Base-by-base conservation (phyloP, 2,329 filamentous ascomycete genomes). In the Cucurbitaria berberidis region DNA sequence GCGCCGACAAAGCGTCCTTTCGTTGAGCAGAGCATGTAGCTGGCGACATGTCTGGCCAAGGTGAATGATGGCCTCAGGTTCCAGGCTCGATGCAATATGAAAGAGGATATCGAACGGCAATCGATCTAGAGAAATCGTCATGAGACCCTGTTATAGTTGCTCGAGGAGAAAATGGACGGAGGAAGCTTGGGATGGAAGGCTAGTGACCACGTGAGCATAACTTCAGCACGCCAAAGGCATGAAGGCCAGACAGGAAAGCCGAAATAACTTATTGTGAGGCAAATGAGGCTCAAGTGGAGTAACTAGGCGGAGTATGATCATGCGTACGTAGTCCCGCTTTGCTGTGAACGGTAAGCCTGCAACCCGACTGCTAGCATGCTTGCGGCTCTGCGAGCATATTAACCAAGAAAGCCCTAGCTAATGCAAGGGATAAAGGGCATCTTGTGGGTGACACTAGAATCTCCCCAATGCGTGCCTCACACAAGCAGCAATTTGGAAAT, bases 61-160 rank as follows among this genome's bases (percentile, higher is more conserved):
- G 55, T 82, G 78, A 53, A 86, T 80, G 34, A 85, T 78, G 59
- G 89, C 85, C 41, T 84, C 79, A 22, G 87, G 74, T 16, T 82
- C 77, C 30, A 90, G 77, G 49, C 78, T 74, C 6, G 76, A 76
- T 7, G 82, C 78, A 45, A 90, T 81, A 45, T 83, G 79, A 44
- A 83, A 82, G 24, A 89, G 74, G n/a, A 90, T 77, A 72, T 90
- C 88, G 65, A 84, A 86, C 0, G 88, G 87, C 11, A 90, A 72
- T 26, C 65, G 60, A 53, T 81, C 76, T 38, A 83, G 67, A 18
- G 57, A 57, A 44, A 59, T 41, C 59, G 55, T 55, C 71, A 74
- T 74, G 55, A 59, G 63, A 51, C 47, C 34, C 13, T 18, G 44
- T 24, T 22, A 29, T 6, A n/a, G 18, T 10, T 32, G 18, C 22